Percentiles rank a stretch among this genome's conserved stretches.
These are phyloP conservation scores for Mycogone perniciosa DNA, from an alignment of 2,329 filamentous ascomycete genomes.

Conservation along the genomic window DNA sequence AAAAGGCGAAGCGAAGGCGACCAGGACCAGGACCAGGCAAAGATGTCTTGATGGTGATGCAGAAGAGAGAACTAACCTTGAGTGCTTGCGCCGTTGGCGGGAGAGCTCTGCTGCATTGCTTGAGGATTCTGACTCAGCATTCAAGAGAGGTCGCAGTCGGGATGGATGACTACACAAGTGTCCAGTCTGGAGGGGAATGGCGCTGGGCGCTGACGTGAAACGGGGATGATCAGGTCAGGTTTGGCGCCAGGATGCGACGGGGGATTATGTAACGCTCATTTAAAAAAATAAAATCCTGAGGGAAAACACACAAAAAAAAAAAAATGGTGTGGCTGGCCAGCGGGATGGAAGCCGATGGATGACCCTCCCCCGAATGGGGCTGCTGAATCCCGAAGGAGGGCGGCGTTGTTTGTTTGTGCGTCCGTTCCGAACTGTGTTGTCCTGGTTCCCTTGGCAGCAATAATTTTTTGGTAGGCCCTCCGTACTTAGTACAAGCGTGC, in stretches of 20 bases:
- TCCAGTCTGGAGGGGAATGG: background rate
- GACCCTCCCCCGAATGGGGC: background rate
- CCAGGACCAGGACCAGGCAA: background rate
- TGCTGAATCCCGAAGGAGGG: too few species aligned
- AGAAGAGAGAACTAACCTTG: constrained; percentile 10
- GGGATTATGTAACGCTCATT: constrained; percentile 12
- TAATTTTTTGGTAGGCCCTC: too few species aligned
- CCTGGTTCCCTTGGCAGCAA: too few species aligned
- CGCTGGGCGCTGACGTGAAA: constrained; percentile 14
- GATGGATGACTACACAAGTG: constrained; percentile 10
- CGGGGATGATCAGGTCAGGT: constrained; percentile 3
- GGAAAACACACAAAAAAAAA: background rate
- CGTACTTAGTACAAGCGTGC: too few species aligned
- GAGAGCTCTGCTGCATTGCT: constrained; percentile 16
- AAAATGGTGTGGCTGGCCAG: constrained; percentile 11
- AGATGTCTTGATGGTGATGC: background rate
- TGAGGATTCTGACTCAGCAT: constrained; percentile 15
- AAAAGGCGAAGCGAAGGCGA: background rate
- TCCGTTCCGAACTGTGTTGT: too few species aligned
- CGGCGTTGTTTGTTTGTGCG: too few species aligned
- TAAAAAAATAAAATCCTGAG: background rate
- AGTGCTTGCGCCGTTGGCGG: constrained; percentile 14
- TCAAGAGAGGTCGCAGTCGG: constrained; percentile 1
- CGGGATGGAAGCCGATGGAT: too few species aligned
- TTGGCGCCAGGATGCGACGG: constrained; percentile 10